Conservation (phyloP, 495 filamentous ascomycete species). For the Darksidea phi region DNA sequence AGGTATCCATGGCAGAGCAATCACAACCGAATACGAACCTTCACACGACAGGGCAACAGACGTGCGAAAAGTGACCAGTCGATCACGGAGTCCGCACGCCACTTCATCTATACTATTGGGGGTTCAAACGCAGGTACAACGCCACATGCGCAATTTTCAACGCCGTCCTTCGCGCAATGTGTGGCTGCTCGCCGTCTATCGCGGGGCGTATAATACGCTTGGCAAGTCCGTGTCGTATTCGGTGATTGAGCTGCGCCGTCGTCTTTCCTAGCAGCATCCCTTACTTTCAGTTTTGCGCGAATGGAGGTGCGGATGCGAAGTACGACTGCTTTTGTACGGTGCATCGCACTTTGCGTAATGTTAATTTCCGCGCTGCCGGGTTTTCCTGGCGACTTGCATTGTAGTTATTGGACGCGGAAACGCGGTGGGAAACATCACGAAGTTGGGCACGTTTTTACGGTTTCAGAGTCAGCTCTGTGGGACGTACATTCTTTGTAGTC, state of each 20-base stretch:
- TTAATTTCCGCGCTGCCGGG: too few species aligned
- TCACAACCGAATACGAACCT: too few species aligned
- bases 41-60: too few species aligned
- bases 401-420: too few species aligned
- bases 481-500: not conserved
- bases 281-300: not conserved
- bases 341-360: not conserved
- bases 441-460: slow-evolving; percentile 6
- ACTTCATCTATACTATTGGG: slow-evolving; percentile 12
- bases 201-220: slow-evolving; percentile 7
- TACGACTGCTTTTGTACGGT: slow-evolving; percentile 3
- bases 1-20: too few species aligned
- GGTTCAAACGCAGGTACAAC: slow-evolving; percentile 14
- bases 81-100: slow-evolving; percentile 10
- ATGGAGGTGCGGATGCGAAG: slow-evolving; percentile 20
- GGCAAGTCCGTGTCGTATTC: slow-evolving; percentile 29
- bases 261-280: not conserved
- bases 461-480: slow-evolving; percentile 10
- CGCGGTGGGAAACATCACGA: not conserved
- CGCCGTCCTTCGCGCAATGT: not conserved
- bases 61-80: not conserved
- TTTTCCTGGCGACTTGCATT: too few species aligned
- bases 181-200: not conserved
- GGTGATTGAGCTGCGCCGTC: slow-evolving; percentile 14
- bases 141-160: not conserved